Percentiles rank a stretch among this genome's conserved stretches.
phyloP scores from a whole-genome alignment of 2,329 filamentous ascomycete species.

The Colletotrichum paranaense region DNA sequence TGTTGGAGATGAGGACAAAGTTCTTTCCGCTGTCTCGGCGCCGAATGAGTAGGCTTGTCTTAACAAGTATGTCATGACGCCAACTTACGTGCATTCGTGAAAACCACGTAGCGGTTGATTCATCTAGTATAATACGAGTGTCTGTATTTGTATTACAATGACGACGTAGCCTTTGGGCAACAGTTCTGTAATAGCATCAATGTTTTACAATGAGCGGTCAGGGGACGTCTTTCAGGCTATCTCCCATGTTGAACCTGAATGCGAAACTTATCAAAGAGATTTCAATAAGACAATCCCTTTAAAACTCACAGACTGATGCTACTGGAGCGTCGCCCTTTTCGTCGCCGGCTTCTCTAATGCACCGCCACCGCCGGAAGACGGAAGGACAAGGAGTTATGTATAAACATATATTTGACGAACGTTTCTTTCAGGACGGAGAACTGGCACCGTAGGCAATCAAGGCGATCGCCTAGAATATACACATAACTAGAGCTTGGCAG shows the following conservation, averaged over 20 bases:
- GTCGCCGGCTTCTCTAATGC: background rate
- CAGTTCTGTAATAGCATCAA: background rate
- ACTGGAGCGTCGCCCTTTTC: background rate
- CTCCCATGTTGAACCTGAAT: background rate
- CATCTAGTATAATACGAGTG: too few relatives aligned
- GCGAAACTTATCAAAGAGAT: too few relatives aligned
- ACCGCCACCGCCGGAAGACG: too few relatives aligned
- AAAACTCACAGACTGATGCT: background rate
- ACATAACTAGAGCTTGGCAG: background rate
- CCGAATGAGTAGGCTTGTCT: too few relatives aligned
- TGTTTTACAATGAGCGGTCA: background rate
- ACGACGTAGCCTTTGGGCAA: background rate
- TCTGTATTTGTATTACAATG: background rate
- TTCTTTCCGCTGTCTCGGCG: too few relatives aligned
- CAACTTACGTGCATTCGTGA: background rate
- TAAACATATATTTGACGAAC: background rate
- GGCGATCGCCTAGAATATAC: too few relatives aligned
- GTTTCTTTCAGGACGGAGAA: background rate
- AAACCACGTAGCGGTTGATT: background rate
- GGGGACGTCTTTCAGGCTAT: background rate
- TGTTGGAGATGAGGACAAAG: too few relatives aligned
- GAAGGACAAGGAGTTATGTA: too few relatives aligned
- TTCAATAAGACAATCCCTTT: too few relatives aligned
- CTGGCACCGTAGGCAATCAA: background rate
- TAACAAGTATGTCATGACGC: background rate